Percentiles rank a stretch among this genome's conserved stretches.
These are phyloP conservation scores for Castanospermum australe DNA, from an alignment of 306 rosid species.

Conservation along the genomic window DNA sequence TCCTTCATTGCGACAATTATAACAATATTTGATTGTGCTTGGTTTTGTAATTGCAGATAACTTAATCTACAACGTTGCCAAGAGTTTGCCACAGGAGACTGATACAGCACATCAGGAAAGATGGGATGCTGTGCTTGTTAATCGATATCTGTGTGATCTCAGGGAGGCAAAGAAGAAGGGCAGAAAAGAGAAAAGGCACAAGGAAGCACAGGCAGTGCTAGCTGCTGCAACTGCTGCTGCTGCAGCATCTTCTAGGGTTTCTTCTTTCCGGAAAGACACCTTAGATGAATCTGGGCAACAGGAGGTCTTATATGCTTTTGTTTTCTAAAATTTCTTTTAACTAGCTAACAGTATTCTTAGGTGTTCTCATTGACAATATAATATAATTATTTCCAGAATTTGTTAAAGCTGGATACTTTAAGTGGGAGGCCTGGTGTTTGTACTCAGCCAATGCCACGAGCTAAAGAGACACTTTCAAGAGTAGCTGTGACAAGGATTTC, in stretches of 20 bases:
- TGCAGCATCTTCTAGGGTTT: constrained; percentile 87
- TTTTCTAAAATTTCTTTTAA: neutral
- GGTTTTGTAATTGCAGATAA: constrained; percentile 60
- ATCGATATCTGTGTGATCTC: constrained; percentile 72
- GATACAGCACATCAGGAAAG: constrained; percentile 57
- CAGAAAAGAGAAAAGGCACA: constrained; percentile 88
- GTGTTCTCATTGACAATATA: constrained; percentile 16
- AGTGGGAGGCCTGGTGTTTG: constrained; percentile 56
- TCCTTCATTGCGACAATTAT: neutral
- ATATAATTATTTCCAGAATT: constrained; percentile 43
- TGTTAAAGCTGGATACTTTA: constrained; percentile 43
- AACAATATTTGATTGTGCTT: constrained; percentile 9
- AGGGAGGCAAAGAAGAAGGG: constrained; percentile 97
- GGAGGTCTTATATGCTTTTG: constrained; percentile 52
- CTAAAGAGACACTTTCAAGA: constrained; percentile 79
- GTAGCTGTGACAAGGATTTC: constrained; percentile 66
- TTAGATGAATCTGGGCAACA: constrained; percentile 65
- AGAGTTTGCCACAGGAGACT: constrained; percentile 79
- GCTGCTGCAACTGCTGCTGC: constrained; percentile 99
- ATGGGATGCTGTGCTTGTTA: constrained; percentile 90
- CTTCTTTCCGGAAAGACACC: constrained; percentile 83
- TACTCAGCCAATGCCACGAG: constrained; percentile 78
- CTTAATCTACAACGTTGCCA: constrained; percentile 54
- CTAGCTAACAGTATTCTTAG: neutral
- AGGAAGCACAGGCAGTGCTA: constrained; percentile 96